phyloP scores from a whole-genome alignment of 495 filamentous ascomycete species.

The Clavariopsis aquatica region DNA sequence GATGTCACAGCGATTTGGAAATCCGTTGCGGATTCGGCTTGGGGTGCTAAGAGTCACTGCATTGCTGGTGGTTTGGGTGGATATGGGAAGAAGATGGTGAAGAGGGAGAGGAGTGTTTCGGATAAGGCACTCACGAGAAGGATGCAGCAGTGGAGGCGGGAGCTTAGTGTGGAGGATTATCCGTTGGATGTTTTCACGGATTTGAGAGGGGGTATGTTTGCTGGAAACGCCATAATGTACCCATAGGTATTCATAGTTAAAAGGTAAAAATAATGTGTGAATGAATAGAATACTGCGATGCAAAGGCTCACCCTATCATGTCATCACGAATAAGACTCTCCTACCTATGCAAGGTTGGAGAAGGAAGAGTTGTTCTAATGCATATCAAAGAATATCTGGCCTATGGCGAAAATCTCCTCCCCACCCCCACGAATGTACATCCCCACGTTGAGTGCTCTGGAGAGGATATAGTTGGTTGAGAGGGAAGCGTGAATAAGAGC shows the following conservation, averaged over 20 bases:
- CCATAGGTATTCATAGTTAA: too few species aligned
- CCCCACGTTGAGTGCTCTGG: neutral
- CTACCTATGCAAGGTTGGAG: too few species aligned
- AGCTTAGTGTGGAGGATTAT: conserved; percentile 18
- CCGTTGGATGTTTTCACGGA: conserved; percentile 33
- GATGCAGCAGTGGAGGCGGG: conserved; percentile 24
- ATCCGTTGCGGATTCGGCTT: conserved; percentile 36
- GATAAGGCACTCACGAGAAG: conserved; percentile 21
- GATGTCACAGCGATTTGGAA: conserved; percentile 42
- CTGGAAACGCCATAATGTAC: conserved; percentile 21
- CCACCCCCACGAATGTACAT: neutral
- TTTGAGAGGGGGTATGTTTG: conserved; percentile 9
- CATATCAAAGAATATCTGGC: too few species aligned
- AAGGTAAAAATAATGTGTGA: neutral
- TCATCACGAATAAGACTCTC: too few species aligned
- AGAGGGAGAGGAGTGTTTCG: conserved; percentile 13
- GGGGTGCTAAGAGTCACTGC: conserved; percentile 35
- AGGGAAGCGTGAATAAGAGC: too few species aligned
- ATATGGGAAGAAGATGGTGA: conserved; percentile 9
- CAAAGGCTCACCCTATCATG: too few species aligned
- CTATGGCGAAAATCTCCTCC: too few species aligned
- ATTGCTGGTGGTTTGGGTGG: conserved; percentile 25
- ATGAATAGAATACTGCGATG: neutral
- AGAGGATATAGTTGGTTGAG: conserved; percentile 1
- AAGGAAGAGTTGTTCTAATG: too few species aligned